Conservation (phyloP, 2,329 filamentous ascomycete species). For the Drechslerella coelobrocha region DNA sequence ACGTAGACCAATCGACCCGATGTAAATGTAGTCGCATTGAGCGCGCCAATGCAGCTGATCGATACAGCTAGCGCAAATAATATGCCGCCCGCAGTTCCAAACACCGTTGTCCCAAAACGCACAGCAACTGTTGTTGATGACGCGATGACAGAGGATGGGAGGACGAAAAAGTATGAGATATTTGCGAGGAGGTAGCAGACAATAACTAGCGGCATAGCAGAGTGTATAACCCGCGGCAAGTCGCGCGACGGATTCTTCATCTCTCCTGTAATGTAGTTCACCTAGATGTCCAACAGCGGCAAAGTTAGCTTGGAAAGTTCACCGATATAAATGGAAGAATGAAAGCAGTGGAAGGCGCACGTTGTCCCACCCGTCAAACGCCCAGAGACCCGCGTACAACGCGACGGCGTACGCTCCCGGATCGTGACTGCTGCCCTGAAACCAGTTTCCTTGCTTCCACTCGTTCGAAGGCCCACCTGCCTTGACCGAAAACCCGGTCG, state of each 20-base stretch:
- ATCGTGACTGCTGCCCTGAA: conserved; percentile 77
- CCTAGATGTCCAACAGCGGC: conserved; percentile 63
- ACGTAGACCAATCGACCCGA: conserved; percentile 90
- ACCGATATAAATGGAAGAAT: background rate
- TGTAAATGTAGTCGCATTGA: conserved; percentile 95
- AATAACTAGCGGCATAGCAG: conserved; percentile 93
- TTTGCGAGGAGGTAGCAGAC: conserved; percentile 89
- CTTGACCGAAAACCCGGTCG: conserved; percentile 79
- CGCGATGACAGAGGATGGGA: conserved; percentile 80
- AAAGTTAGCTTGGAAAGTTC: background rate
- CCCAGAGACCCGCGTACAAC: conserved; percentile 94
- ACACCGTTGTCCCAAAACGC: conserved; percentile 85
- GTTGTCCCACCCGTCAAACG: conserved; percentile 99
- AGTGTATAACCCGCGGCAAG: conserved; percentile 92
- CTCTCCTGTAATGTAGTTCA: conserved; percentile 96
- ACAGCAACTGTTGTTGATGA: conserved; percentile 94
- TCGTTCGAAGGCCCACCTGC: conserved; percentile 74
- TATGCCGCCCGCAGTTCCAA: conserved; percentile 81
- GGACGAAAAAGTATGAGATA: conserved; percentile 89
- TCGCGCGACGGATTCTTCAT: conserved; percentile 91
- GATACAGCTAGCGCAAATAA: conserved; percentile 87
- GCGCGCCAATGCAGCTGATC: conserved; percentile 88
- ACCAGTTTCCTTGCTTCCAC: conserved; percentile 90
- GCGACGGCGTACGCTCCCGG: conserved; percentile 77
- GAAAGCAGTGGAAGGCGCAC: conserved; percentile 64